Base-by-base conservation (phyloP, 306 rosid species). In the Prunus padus region DNA sequence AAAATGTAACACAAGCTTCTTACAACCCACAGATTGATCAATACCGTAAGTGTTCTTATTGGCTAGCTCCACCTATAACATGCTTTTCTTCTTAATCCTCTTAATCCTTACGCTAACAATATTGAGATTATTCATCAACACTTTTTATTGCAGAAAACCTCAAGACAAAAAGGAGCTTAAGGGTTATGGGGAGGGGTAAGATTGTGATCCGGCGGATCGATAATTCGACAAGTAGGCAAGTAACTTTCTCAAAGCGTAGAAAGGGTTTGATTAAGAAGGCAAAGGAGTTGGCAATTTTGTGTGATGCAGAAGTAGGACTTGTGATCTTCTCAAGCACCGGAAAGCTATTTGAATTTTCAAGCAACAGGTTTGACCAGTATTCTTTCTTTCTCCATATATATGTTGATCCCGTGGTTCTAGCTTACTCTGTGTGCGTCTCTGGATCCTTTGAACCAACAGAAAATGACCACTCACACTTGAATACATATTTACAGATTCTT, bases 191-290 rank as follows among this genome's bases (percentile, higher is more conserved):
- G 69, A 85, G 97, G 83, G 98, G 98, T 72, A 93, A 93, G 90
- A 91, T 93, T 72, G 93, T 83, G 84, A 93, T 93, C 51, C 85
- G 80, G 78, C 86, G 90, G 88, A 91, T 93, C 69, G 98, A 89
- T 55, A 91, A 91, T 23, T 82, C 83, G 4, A 89, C 97, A 0
- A 88, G 84, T 82, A 86, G 98, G 79, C 97, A 93, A 84, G 98
- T 93, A 75, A 93, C 98, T 77, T 93, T 93, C 85, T 91, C 98
- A 3, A 93, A 93, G 87, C 88, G 98, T 70, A 86, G 98, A 74
- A 91, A 93, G 83, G 97, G 98, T 9, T 83, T 93, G 85, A 86
- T 91, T 72, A 93, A 93, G 88, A 93, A 93, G 82, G 93, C 98
- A 0, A 89, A 89, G 64, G 98, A 93, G 78, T 77, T 93, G 3